Conservation (phyloP, 2,329 filamentous ascomycete genomes). For the Curvularia sp. region DNA sequence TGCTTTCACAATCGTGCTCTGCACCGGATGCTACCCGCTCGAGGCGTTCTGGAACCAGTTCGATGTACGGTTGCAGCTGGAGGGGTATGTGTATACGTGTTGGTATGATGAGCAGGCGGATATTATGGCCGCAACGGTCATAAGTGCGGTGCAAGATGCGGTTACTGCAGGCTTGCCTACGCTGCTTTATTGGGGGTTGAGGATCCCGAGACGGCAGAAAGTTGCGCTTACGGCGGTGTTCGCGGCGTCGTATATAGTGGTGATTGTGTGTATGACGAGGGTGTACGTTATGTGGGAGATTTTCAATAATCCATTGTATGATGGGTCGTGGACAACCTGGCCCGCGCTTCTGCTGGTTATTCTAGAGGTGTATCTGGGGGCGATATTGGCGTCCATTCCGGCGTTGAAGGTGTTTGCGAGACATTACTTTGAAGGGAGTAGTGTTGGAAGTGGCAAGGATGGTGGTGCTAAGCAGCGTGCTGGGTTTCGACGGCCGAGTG, state of each 20-base stretch:
- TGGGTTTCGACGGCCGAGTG: not conserved
- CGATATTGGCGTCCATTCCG: slow-evolving; percentile 26
- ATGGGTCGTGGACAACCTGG: slow-evolving; percentile 26
- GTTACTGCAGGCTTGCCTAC: slow-evolving; percentile 26
- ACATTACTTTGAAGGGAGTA: slow-evolving; percentile 8
- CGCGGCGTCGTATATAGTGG: slow-evolving; percentile 24
- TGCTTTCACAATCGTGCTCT: slow-evolving; percentile 21
- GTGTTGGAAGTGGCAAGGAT: not conserved
- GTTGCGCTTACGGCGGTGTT: slow-evolving; percentile 27
- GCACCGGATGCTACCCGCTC: slow-evolving; percentile 21
- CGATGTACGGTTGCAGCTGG: slow-evolving; percentile 9
- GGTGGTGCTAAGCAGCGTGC: not conserved
- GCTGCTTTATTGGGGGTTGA: slow-evolving; percentile 30
- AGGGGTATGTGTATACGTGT: slow-evolving; percentile 22
- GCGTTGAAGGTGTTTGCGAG: slow-evolving; percentile 29
- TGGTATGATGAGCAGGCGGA: slow-evolving; percentile 27
- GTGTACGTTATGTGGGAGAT: slow-evolving; percentile 17
- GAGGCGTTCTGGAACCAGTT: slow-evolving; percentile 29
- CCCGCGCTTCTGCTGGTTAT: slow-evolving; percentile 21
- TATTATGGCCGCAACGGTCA: slow-evolving; percentile 20
- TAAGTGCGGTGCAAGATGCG: slow-evolving; percentile 28
- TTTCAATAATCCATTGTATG: slow-evolving; percentile 25
- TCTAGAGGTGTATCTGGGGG: slow-evolving; percentile 28
- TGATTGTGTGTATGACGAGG: slow-evolving; percentile 18
- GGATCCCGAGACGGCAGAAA: slow-evolving; percentile 28